phyloP scores from a whole-genome alignment of 2,329 filamentous ascomycete genomes.

The Didymella sp. region DNA sequence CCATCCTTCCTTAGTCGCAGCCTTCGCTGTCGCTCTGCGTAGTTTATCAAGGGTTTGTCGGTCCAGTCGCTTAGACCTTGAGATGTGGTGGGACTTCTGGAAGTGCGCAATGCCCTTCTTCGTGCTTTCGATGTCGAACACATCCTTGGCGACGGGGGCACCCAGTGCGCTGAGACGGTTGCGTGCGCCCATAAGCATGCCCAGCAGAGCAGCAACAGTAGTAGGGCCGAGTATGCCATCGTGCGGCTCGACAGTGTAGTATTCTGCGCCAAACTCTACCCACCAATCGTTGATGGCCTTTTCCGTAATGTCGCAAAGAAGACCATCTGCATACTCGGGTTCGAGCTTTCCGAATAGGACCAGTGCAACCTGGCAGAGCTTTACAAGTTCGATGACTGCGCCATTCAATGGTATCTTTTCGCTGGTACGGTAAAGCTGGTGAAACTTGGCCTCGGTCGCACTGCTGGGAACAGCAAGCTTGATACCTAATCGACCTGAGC shows the following conservation, averaged over 20 bases:
- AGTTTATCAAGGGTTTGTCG: slow-evolving; percentile 81
- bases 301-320: slow-evolving; percentile 93
- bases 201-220: slow-evolving; percentile 85
- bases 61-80: slow-evolving; percentile 79
- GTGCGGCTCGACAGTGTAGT: slow-evolving; percentile 89
- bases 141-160: slow-evolving; percentile 85
- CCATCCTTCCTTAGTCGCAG: slow-evolving; percentile 87
- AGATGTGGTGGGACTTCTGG: slow-evolving; percentile 85
- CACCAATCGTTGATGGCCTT: slow-evolving; percentile 93
- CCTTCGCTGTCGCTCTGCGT: slow-evolving; percentile 85
- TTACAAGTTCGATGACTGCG: slow-evolving; percentile 86
- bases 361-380: slow-evolving; percentile 87
- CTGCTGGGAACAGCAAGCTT: slow-evolving; percentile 78
- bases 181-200: slow-evolving; percentile 85
- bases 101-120: slow-evolving; percentile 87
- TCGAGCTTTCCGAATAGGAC: slow-evolving; percentile 86
- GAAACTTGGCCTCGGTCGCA: slow-evolving; percentile 88
- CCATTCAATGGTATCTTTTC: slow-evolving; percentile 79
- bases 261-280: slow-evolving; percentile 89
- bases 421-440: slow-evolving; percentile 86
- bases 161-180: slow-evolving; percentile 87
- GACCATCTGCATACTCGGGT: slow-evolving; percentile 87
- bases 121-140: slow-evolving; percentile 82
- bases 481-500: slow-evolving; percentile 86
- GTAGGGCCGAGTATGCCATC: slow-evolving; percentile 93